These are phyloP conservation scores for Aspergillus cavernicola DNA, from an alignment of 495 filamentous ascomycete genomes.

Conservation along the genomic window DNA sequence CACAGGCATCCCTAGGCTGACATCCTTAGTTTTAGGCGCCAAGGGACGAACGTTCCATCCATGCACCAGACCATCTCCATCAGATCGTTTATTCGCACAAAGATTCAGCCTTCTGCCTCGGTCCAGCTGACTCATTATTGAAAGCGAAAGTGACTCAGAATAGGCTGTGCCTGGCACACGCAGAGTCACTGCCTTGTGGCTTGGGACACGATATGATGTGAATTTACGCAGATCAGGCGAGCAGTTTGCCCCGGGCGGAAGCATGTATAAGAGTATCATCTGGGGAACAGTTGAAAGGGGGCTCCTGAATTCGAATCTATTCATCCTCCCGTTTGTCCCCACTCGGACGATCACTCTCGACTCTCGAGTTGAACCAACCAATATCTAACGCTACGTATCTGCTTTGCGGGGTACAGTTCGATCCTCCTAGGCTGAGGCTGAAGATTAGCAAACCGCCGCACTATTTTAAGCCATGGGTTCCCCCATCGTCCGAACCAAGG, in stretches of 20 bases:
- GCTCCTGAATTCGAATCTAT: not conserved
- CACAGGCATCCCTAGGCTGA: slow-evolving; percentile 24
- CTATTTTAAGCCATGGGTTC: slow-evolving; percentile 4
- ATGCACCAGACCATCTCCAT: not conserved
- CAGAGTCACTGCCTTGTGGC: slow-evolving; percentile 18
- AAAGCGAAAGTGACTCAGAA: slow-evolving; percentile 18
- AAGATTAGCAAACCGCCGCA: not conserved
- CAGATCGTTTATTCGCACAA: slow-evolving; percentile 7
- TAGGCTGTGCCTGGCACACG: slow-evolving; percentile 1
- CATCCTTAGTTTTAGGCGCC: slow-evolving; percentile 12
- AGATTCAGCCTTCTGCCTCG: slow-evolving; percentile 1
- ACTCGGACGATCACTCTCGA: not conserved
- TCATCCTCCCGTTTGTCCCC: not conserved
- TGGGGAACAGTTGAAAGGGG: not conserved
- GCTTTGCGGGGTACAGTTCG: not conserved
- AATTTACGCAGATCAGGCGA: slow-evolving; percentile 16
- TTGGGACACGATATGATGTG: slow-evolving; percentile 9
- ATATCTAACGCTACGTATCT: not conserved
- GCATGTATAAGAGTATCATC: slow-evolving; percentile 7
- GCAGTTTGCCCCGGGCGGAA: not conserved
- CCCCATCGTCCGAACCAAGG: slow-evolving; percentile 4
- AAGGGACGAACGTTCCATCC: slow-evolving; percentile 13
- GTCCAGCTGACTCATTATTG: slow-evolving; percentile 18
- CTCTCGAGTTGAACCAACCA: no score
- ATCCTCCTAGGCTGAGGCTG: slow-evolving; percentile 1